Conservation (phyloP, 2,329 filamentous ascomycete genomes). For the Sarocladiaceae sp. region DNA sequence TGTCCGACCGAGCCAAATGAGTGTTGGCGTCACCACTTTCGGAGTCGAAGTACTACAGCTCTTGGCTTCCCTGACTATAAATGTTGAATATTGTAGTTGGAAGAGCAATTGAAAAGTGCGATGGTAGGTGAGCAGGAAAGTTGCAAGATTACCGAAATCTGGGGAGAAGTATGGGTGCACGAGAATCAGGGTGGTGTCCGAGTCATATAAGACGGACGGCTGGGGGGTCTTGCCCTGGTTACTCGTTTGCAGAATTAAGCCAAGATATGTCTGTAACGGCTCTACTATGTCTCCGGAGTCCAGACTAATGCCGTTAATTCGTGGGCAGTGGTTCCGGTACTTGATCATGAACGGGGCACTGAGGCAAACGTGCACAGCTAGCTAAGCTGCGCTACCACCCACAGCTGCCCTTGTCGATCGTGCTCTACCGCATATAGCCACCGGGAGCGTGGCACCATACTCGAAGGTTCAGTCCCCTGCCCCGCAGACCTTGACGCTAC, state of each 20-base stretch:
- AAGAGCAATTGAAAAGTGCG: background rate
- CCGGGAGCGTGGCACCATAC: no score
- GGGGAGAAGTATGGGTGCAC: background rate
- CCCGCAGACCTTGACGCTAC: no score
- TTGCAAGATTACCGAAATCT: background rate
- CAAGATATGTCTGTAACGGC: background rate
- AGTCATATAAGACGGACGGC: background rate
- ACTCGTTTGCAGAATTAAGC: background rate
- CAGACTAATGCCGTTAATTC: background rate
- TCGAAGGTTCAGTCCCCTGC: no score
- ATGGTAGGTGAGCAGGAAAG: background rate
- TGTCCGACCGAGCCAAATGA: background rate
- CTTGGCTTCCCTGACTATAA: no score
- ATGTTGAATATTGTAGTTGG: no score
- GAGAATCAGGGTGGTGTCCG: background rate
- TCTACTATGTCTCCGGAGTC: background rate
- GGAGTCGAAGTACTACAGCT: no score
- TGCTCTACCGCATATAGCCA: no score
- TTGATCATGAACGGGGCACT: no score
- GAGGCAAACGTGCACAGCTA: background rate
- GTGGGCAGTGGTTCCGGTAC: background rate
- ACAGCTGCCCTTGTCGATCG: no score
- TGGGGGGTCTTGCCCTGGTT: background rate
- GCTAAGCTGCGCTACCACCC: background rate
- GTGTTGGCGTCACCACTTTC: conserved; percentile 6